A percentile compares a stretch with the other conserved stretches of the same genome.
Conservation (phyloP, 371 early-diverging fungal genomes). For the Rhizomucor pusillus region DNA sequence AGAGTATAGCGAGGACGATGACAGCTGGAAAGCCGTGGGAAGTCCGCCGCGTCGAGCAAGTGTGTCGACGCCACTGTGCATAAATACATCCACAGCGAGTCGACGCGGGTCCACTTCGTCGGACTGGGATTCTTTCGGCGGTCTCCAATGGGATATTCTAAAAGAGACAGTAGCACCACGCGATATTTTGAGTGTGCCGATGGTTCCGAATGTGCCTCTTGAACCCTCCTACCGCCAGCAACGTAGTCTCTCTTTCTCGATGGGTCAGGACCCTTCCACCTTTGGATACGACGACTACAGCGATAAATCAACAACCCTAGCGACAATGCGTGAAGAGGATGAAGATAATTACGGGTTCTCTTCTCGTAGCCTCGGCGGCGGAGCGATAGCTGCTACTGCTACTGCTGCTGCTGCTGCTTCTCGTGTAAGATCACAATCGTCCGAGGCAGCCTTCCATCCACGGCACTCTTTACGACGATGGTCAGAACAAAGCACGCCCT, state of each 20-base stretch:
- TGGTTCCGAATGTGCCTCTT: slow-evolving; percentile 39
- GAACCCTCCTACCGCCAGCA: slow-evolving; percentile 47
- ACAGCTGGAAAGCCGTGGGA: slow-evolving; percentile 17
- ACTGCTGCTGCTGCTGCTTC: no score
- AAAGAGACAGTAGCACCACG: not conserved
- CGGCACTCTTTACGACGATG: no score
- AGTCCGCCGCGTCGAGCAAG: slow-evolving; percentile 17
- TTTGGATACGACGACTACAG: slow-evolving; percentile 45
- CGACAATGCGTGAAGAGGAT: slow-evolving; percentile 43
- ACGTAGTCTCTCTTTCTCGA: slow-evolving; percentile 48
- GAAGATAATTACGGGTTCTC: slow-evolving; percentile 5
- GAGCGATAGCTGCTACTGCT: no score
- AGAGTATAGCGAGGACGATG: slow-evolving; percentile 2
- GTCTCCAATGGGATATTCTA: slow-evolving; percentile 34
- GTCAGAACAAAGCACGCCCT: no score
- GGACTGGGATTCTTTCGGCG: slow-evolving; percentile 40
- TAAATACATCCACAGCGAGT: slow-evolving; percentile 1
- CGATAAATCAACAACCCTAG: slow-evolving; percentile 11
- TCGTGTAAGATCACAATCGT: slow-evolving; percentile 35
- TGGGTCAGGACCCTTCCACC: slow-evolving; percentile 44
- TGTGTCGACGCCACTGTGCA: not conserved
- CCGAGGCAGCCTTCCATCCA: no score
- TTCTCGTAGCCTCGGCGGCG: no score
- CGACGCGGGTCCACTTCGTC: no score
- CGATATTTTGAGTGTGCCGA: slow-evolving; percentile 37